These are phyloP conservation scores for Hibiscus mutabilis DNA, from an alignment of 345 rosid genomes.

Conservation along the genomic window DNA sequence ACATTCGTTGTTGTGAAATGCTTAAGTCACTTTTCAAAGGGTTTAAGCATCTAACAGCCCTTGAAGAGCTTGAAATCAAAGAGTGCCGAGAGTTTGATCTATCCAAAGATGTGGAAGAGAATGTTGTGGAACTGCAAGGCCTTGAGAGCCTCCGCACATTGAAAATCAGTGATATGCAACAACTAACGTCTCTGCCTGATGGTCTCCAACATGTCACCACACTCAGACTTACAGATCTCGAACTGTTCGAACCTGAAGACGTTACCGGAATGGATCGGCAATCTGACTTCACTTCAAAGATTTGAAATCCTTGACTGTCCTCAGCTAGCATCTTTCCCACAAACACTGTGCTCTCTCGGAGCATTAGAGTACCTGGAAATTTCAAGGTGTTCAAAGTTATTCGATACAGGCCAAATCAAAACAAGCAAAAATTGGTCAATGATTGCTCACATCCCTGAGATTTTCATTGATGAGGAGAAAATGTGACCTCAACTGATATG, in stretches of 20 bases:
- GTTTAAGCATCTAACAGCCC: slow-evolving; percentile 6
- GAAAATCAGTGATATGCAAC: neutral
- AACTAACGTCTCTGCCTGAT: slow-evolving; percentile 3
- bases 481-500: slow-evolving; percentile 5
- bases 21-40: slow-evolving; percentile 6
- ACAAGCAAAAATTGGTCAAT: neutral
- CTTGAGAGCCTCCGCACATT: neutral
- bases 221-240: neutral
- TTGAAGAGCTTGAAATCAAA: slow-evolving; percentile 12
- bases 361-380: slow-evolving; percentile 11
- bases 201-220: slow-evolving; percentile 7
- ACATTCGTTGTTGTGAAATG: neutral
- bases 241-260: neutral
- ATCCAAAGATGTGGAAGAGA: slow-evolving; percentile 4
- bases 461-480: neutral
- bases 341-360: neutral
- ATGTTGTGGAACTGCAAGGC: neutral
- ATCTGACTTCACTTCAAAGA: slow-evolving; percentile 5
- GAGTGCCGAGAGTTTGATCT: slow-evolving; percentile 12
- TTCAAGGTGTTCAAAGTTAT: neutral
- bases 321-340: slow-evolving; percentile 2
- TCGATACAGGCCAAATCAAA: neutral
- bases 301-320: slow-evolving; percentile 5
- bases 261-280: slow-evolving; percentile 1
- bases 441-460: slow-evolving; percentile 8